Conservation (phyloP, 257 asterid genomes). For the Fraxinus excelsior region DNA sequence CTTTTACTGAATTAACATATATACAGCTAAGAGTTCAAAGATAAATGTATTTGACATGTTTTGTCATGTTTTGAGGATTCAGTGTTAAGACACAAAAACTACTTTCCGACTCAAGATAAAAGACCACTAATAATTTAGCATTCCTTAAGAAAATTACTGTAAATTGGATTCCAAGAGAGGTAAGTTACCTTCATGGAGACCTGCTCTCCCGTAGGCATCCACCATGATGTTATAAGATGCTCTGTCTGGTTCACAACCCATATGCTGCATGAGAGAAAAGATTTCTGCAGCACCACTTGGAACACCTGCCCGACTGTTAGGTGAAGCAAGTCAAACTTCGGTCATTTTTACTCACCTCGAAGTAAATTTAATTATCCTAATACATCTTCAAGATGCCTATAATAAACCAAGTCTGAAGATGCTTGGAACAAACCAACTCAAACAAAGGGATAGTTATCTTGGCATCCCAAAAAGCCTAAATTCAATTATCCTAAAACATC, state of each 20-base stretch:
- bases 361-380: neutral
- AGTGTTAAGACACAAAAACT: too few species aligned
- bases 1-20: too few species aligned
- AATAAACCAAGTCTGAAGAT: neutral
- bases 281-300: constrained; percentile 86
- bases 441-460: too few species aligned
- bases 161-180: constrained; percentile 1
- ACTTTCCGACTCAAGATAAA: too few species aligned
- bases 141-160: too few species aligned
- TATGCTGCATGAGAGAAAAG: constrained; percentile 80
- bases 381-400: neutral
- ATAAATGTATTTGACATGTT: too few species aligned
- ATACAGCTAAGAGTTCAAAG: too few species aligned
- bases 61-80: too few species aligned
- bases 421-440: neutral
- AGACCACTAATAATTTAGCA: too few species aligned
- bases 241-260: constrained; percentile 86
- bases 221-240: constrained; percentile 85
- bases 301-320: constrained; percentile 74
- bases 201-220: constrained; percentile 90
- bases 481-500: neutral
- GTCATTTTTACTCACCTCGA: neutral
- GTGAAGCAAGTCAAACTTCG: constrained; percentile 8
- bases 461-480: too few species aligned
- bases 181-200: constrained; percentile 64